These are phyloP conservation scores for Pleochaeta shiraiana DNA, from an alignment of 2,329 filamentous ascomycete species.

Conservation along the genomic window DNA sequence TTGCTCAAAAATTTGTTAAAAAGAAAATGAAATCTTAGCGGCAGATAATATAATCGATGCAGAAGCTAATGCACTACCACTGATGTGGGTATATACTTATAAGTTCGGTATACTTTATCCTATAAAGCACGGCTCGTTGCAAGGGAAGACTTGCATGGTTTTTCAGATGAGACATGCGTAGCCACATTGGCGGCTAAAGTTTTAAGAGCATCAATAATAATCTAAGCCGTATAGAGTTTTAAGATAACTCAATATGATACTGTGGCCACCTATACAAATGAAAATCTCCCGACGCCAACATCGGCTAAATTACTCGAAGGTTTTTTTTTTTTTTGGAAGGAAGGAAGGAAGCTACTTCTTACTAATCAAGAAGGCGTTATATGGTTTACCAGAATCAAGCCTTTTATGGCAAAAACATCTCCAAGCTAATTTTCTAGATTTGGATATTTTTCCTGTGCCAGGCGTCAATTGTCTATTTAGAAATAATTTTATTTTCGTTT, in stretches of 20 bases:
- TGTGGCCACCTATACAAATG: neutral
- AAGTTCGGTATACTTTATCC: conserved; percentile 13
- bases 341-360: neutral
- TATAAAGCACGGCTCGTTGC: conserved; percentile 13
- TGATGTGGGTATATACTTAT: conserved; percentile 8
- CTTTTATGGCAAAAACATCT: neutral
- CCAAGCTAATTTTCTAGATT: neutral
- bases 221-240: neutral
- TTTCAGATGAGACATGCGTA: conserved; percentile 1
- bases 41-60: neutral
- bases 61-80: neutral
- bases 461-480: neutral
- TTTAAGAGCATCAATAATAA: neutral
- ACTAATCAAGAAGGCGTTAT: neutral
- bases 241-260: neutral
- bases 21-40: neutral
- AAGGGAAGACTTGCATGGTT: conserved; percentile 9
- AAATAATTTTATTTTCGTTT: neutral
- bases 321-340: too few relatives aligned
- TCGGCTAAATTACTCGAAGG: neutral
- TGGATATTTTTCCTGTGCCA: neutral
- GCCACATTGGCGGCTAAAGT: neutral
- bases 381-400: neutral
- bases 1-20: neutral
- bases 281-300: neutral